Percentiles rank a stretch among this genome's conserved stretches.
Evolutionary conservation across 2,329 filamentous ascomycete species (phyloP).

Genomic region (Dactylellina haptotyla): DNA sequence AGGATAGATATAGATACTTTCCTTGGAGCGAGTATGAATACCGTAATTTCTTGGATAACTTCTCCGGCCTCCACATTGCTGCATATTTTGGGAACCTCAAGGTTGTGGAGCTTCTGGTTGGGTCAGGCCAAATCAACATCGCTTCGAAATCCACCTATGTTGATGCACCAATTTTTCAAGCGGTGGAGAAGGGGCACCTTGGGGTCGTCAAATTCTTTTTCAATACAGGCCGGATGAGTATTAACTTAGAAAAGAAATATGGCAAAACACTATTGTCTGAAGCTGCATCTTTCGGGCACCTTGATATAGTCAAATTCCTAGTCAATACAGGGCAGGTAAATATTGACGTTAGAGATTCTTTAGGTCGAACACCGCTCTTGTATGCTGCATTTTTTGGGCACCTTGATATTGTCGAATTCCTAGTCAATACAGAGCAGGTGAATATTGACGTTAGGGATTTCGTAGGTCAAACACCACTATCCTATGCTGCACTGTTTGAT

Average conservation of each 20-base stretch:
- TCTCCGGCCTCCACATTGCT: constrained; percentile 8
- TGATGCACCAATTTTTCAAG: not conserved
- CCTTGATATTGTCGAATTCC: not conserved
- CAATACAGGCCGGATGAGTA: not conserved
- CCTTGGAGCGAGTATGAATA: not conserved
- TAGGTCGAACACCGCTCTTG: constrained; percentile 58
- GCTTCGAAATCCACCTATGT: not conserved
- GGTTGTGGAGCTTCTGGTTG: not conserved
- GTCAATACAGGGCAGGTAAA: not conserved
- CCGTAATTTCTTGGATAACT: not conserved
- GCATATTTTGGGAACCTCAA: constrained; percentile 3
- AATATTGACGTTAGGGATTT: constrained; percentile 1
- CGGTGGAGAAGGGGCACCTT: too few species aligned
- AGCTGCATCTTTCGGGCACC: not conserved
- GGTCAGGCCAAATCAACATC: not conserved
- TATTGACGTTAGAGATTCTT: not conserved
- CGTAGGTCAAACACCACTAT: constrained; percentile 50
- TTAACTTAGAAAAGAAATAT: not conserved
- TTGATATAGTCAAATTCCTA: constrained; percentile 8
- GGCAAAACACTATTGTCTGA: constrained; percentile 58
- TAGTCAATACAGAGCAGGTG: not conserved
- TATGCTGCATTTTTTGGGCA: constrained; percentile 60
- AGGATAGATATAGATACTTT: too few species aligned
- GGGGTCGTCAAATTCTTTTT: too few species aligned
- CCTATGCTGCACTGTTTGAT: constrained; percentile 56